A percentile compares a stretch with the other conserved stretches of the same genome.
phyloP scores from a whole-genome alignment of 2,329 filamentous ascomycete genomes.

The Cercospora sp. region DNA sequence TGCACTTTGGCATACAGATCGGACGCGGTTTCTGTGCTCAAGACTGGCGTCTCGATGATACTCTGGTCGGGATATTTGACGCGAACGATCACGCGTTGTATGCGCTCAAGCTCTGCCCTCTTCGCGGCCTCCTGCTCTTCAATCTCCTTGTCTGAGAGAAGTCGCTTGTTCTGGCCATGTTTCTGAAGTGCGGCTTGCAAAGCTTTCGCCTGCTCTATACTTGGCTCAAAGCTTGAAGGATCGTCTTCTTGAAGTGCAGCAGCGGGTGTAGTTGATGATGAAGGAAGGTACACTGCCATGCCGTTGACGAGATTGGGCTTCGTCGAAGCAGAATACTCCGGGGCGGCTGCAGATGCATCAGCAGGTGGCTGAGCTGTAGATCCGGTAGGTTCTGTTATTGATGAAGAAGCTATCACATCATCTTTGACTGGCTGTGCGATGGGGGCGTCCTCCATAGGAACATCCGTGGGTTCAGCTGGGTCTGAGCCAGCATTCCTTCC shows the following conservation, averaged over 20 bases:
- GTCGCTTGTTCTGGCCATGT: constrained; percentile 68
- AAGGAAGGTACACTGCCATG: constrained; percentile 68
- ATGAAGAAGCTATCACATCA: constrained; percentile 36
- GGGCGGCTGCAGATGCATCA: constrained; percentile 8
- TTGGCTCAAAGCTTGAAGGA: constrained; percentile 75
- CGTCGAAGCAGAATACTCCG: constrained; percentile 5
- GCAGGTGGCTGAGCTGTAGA: constrained; percentile 9
- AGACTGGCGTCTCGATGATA: constrained; percentile 71
- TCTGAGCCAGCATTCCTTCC: constrained; percentile 31
- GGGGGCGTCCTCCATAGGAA: constrained; percentile 28
- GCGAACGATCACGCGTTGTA: constrained; percentile 71
- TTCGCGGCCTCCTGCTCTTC: constrained; percentile 67
- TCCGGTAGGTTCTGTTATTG: constrained; percentile 23
- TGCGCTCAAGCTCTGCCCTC: constrained; percentile 63
- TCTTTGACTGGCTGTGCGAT: constrained; percentile 28
- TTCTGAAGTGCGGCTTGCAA: constrained; percentile 68
- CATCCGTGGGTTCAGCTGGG: constrained; percentile 32
- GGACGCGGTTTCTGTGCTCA: constrained; percentile 65
- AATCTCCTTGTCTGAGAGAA: constrained; percentile 80
- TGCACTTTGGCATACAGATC: constrained; percentile 74
- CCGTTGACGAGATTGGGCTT: constrained; percentile 29
- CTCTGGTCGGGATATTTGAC: constrained; percentile 87
- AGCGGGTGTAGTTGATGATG: constrained; percentile 69
- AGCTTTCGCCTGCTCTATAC: constrained; percentile 71
- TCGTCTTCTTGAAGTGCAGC: constrained; percentile 67